Evolutionary conservation across 768 basidiomycete genomes (phyloP).

Genomic region (Amanita jacksonii): DNA sequence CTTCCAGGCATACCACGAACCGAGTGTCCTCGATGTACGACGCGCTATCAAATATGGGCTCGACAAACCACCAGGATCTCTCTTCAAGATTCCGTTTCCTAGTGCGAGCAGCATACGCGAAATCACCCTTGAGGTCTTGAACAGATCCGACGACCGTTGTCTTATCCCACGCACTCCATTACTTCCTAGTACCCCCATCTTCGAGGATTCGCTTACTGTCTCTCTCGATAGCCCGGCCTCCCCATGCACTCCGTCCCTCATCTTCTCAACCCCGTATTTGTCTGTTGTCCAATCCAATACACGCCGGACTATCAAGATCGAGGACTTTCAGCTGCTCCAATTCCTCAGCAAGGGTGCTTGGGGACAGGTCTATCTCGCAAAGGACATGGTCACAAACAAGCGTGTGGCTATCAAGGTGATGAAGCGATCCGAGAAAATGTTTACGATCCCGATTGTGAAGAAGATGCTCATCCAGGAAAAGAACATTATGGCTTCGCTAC

Average conservation of each 20-base stretch:
- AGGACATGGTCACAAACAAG: conserved; percentile 14
- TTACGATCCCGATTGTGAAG: conserved; percentile 16
- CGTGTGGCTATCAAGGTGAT: conserved; percentile 23
- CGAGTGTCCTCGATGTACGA: conserved; percentile 1
- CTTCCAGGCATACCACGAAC: conserved; percentile 4
- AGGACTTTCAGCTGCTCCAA: conserved; percentile 11
- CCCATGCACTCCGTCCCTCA: neutral
- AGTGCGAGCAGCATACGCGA: too few relatives aligned
- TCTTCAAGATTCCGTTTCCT: neutral
- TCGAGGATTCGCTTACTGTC: conserved; percentile 1
- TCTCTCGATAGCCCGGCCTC: conserved; percentile 1
- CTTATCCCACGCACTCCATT: conserved; percentile 1
- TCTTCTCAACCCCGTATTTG: conserved; percentile 2
- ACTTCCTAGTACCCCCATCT: conserved; percentile 4
- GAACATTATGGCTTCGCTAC: conserved; percentile 4
- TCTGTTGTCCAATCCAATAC: neutral
- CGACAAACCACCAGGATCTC: neutral
- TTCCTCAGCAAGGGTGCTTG: conserved; percentile 21
- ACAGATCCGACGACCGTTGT: neutral
- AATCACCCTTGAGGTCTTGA: neutral
- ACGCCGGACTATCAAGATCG: neutral
- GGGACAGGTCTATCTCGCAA: conserved; percentile 20
- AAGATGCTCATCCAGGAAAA: conserved; percentile 11
- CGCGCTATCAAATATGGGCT: conserved; percentile 5
- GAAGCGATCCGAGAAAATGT: conserved; percentile 13